Evolutionary conservation across 129 eudicot genomes (phyloP).

Genomic region (Arctium minus): DNA sequence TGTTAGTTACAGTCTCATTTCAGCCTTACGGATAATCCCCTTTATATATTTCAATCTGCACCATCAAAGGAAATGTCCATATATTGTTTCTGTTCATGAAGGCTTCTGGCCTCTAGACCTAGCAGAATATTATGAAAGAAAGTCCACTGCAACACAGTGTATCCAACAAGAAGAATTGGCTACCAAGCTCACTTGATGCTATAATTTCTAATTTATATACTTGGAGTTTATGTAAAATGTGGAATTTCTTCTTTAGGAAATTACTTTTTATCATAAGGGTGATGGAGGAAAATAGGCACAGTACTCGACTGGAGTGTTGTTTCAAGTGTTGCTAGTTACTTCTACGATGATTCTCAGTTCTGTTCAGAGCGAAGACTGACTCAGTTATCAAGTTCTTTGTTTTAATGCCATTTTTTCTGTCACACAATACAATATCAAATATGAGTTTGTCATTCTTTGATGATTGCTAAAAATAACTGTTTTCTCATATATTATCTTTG

Average conservation of each 20-base stretch:
- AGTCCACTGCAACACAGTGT: background rate
- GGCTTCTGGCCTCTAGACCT: background rate
- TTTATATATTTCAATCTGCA: background rate
- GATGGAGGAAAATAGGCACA: background rate
- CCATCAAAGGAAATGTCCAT: background rate
- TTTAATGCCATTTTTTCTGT: background rate
- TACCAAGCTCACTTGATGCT: background rate
- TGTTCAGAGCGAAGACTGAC: background rate
- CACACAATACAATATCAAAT: background rate
- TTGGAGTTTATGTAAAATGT: background rate
- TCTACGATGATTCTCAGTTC: background rate
- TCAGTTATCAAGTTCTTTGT: background rate
- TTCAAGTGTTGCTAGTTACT: background rate
- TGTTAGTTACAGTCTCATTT: background rate
- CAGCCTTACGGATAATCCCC: background rate
- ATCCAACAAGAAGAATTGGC: background rate
- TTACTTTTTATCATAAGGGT: background rate
- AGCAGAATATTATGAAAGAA: background rate
- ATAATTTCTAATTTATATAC: too few relatives aligned
- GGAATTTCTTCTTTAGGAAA: background rate
- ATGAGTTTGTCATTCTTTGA: background rate
- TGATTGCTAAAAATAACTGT: background rate
- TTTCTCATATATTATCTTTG: slow-evolving; percentile 3
- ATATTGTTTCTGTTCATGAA: too few relatives aligned
- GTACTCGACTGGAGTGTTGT: background rate